Percentiles rank a stretch among this genome's conserved stretches.
Evolutionary conservation across 1,284 basidiomycete genomes (phyloP).

Genomic region (Austroboletus rostrupii): DNA sequence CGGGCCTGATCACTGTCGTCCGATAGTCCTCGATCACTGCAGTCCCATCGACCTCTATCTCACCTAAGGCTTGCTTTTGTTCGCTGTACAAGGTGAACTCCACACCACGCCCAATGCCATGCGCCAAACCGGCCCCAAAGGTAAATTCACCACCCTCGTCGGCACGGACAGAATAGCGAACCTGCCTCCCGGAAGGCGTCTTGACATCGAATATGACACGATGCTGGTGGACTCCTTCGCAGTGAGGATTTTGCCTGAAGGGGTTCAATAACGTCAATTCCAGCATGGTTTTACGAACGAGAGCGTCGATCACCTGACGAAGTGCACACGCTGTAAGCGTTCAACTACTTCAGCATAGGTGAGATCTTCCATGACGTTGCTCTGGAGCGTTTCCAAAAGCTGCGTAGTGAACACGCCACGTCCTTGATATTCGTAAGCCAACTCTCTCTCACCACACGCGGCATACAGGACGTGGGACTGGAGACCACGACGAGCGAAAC

Average conservation of each 20-base stretch:
- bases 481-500: constrained; percentile 39
- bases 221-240: constrained; percentile 14
- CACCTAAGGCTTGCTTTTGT: background rate
- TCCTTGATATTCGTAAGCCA: constrained; percentile 14
- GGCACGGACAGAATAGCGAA: background rate
- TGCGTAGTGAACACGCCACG: constrained; percentile 15
- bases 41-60: constrained; percentile 1
- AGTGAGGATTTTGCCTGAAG: constrained; percentile 17
- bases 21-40: constrained; percentile 15
- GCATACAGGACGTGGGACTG: constrained; percentile 48
- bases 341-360: constrained; percentile 15
- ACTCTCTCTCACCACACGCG: constrained; percentile 47
- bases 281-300: too few species aligned
- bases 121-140: constrained; percentile 15
- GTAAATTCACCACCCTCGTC: background rate
- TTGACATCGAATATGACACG: constrained; percentile 19
- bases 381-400: constrained; percentile 12
- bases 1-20: constrained; percentile 6
- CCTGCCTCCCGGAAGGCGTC: constrained; percentile 3
- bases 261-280: background rate
- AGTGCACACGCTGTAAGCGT: constrained; percentile 1
- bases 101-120: constrained; percentile 13
- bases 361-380: background rate
- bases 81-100: constrained; percentile 14
- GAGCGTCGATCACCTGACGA: constrained; percentile 8